Conservation (phyloP, 495 filamentous ascomycete species). For the Talaromyces wortmannii region DNA sequence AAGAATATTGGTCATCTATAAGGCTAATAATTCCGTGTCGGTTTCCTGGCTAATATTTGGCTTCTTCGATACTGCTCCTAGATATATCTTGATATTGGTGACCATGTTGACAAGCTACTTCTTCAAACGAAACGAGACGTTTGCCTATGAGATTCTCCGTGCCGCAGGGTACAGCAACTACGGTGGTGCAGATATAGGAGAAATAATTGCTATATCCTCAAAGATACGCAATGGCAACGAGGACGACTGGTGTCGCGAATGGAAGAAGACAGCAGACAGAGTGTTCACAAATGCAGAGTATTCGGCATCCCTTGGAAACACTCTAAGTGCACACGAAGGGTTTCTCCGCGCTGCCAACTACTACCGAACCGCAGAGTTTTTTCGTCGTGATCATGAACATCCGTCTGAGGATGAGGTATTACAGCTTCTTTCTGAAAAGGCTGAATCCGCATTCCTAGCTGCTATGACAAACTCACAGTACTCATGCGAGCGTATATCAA, state of each 20-base stretch:
- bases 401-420: constrained; percentile 7
- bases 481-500: not conserved
- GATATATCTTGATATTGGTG: no score
- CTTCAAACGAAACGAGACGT: constrained; percentile 1
- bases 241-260: constrained; percentile 22
- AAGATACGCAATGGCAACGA: constrained; percentile 26
- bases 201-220: constrained; percentile 25
- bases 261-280: constrained; percentile 20
- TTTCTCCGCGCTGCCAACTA: constrained; percentile 29
- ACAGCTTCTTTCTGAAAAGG: constrained; percentile 3
- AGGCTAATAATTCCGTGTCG: no score
- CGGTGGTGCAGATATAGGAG: constrained; percentile 24
- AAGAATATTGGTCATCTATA: no score
- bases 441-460: not conserved
- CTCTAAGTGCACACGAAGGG: constrained; percentile 23
- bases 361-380: constrained; percentile 34
- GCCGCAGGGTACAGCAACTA: constrained; percentile 16
- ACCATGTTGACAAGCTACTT: constrained; percentile 8
- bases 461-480: not conserved
- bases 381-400: constrained; percentile 31
- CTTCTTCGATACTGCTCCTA: no score
- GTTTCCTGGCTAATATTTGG: no score
- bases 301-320: not conserved
- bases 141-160: constrained; percentile 27
- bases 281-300: constrained; percentile 4